Evolutionary conservation across 2,329 filamentous ascomycete genomes (phyloP).

Genomic region (Leptoxyphium fumago): DNA sequence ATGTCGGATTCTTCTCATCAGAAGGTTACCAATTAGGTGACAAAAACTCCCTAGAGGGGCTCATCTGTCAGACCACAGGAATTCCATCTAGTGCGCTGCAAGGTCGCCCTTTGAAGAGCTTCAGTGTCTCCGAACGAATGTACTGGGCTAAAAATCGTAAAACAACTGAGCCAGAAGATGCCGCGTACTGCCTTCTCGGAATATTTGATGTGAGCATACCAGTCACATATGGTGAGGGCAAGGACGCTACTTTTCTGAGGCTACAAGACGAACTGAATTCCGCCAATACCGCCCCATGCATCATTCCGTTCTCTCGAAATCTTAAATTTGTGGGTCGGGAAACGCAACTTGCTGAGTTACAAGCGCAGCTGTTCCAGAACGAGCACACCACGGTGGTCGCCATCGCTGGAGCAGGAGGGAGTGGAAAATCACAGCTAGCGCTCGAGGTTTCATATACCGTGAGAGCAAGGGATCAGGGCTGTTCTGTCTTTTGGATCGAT

Average conservation of each 20-base stretch:
- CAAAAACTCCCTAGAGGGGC: conserved; percentile 1
- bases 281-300: background rate
- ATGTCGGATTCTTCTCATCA: conserved; percentile 4
- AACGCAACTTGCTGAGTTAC: background rate
- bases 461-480: conserved; percentile 10
- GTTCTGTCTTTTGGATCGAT: conserved; percentile 19
- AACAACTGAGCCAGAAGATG: conserved; percentile 12
- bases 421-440: conserved; percentile 13
- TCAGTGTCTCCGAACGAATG: conserved; percentile 1
- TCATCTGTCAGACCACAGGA: conserved; percentile 1
- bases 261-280: background rate
- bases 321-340: background rate
- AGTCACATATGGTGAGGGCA: conserved; percentile 15
- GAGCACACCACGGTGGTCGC: background rate
- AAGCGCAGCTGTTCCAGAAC: background rate
- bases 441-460: conserved; percentile 14
- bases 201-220: conserved; percentile 15
- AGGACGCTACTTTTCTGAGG: background rate
- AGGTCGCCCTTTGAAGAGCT: background rate
- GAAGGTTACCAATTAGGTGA: conserved; percentile 1
- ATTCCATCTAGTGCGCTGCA: conserved; percentile 2
- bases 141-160: conserved; percentile 4
- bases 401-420: background rate
- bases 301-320: background rate
- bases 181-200: conserved; percentile 13